Evolutionary conservation across 768 basidiomycete species (phyloP), one percentile per base, ranked within the genome.

Genomic region (Tubosaeta sp.): DNA sequence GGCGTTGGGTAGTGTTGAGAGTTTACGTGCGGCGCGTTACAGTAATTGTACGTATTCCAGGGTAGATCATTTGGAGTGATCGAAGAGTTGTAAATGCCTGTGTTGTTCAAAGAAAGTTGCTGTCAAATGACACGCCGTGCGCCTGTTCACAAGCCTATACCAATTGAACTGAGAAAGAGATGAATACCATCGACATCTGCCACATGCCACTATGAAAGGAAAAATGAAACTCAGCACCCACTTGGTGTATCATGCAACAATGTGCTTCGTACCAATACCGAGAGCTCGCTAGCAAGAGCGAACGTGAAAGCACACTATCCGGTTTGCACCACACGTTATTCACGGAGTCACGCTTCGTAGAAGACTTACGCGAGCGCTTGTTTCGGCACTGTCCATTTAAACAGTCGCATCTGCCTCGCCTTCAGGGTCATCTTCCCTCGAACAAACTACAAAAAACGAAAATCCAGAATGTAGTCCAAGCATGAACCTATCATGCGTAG

Each of bases 11-110:
- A 79, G 53, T 77, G 72, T 33, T 57, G 61, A 6, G 65, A 59
- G 49, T 72, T 75, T 53, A 76, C 70, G 48, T 75, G 77, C 0
- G 77, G 75, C 0, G 77, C 77, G 46, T 79, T 79, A 64, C 77
- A 79, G 51, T 77, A 79, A 48, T 79, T 79, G 66, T 79, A 78
- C 26, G 76, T 79, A 62, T 77, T 72, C 78, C 78, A 78, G 0
- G 76, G 72, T 11, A 72, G 59, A 42, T 55, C 33, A 1, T 50
- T 49, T 10, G 78, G 77, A 1, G 78, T 78, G 31, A 62, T 17
- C 2, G 77, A 79, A 6, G 75, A 70, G 43, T 74, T 70, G 59
- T 79, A 79, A 27, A 79, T 62, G 6, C 77, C 76, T n/a, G 50
- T 41, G 29, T 14, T 14, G 22, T 32, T 32, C 27, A 41, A 38